These are phyloP conservation scores for Pharus latifolius DNA, from an alignment of 176 grass and related monocot genomes.

Conservation along the genomic window DNA sequence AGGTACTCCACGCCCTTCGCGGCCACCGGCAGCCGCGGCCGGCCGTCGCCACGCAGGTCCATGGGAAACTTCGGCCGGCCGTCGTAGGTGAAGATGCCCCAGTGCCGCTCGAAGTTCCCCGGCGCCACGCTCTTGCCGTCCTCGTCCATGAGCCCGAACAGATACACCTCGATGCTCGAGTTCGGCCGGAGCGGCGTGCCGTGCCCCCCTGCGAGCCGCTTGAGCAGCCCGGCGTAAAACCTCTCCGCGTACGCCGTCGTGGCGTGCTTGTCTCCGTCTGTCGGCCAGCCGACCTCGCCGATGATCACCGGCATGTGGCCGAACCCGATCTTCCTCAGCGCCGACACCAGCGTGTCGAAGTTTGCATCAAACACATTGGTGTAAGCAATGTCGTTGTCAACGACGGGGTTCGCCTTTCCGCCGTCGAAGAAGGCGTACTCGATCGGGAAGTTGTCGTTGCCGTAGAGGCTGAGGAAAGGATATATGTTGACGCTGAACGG, in stretches of 20 bases:
- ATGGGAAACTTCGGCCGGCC: conserved; percentile 48
- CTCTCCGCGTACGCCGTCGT: conserved; percentile 30
- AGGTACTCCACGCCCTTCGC: conserved; percentile 51
- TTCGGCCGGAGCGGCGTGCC: conserved; percentile 51
- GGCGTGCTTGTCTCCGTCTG: conserved; percentile 53
- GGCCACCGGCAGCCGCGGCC: conserved; percentile 1
- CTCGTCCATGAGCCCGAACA: conserved; percentile 63
- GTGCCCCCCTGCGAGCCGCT: conserved; percentile 21
- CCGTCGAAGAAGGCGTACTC: conserved; percentile 83
- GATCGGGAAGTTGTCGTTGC: conserved; percentile 39
- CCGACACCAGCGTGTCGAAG: conserved; percentile 43
- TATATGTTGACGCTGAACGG: conserved; percentile 74
- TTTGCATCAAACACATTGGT: conserved; percentile 58
- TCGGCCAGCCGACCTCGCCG: conserved; percentile 81
- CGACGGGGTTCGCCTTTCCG: conserved; percentile 5
- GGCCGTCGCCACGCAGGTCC: conserved; percentile 22
- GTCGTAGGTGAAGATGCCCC: conserved; percentile 70
- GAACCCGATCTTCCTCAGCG: conserved; percentile 25
- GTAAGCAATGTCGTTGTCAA: conserved; percentile 39
- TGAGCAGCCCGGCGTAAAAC: conserved; percentile 59
- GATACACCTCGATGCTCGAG: conserved; percentile 27
- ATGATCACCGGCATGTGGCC: conserved; percentile 41
- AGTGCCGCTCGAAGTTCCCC: conserved; percentile 66
- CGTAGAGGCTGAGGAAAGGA: conserved; percentile 67
- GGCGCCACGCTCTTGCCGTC: conserved; percentile 52